Evolutionary conservation across 225 moss, liverwort and hornwort species (phyloP), one percentile per base, ranked within the genome.

Genomic region (Bryoerythrophyllum caledonicum): DNA sequence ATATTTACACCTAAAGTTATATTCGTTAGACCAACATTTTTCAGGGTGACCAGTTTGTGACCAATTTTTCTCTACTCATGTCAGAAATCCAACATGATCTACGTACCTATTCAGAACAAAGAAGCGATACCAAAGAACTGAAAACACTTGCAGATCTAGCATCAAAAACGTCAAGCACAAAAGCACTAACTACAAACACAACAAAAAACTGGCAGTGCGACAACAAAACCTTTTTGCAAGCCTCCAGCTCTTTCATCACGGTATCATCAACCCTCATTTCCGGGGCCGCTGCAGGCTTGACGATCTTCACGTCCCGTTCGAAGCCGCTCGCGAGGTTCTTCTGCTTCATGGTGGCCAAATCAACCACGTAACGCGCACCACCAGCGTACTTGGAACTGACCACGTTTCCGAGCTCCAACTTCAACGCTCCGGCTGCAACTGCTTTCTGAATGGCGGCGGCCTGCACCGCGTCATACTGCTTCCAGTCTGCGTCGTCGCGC

Each of bases 401-500:
- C 13, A 80, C 1, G 0, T 0, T 0, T 20, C 76, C 76, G 38
- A 83, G 64, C 0, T 73, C 13, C 1, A 80, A 63, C 0, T 1
- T 23, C 0, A 7, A 7, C 0, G 17, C 60, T 46, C 52, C 8
- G 3, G 68, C 15, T 2, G 51, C 30, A 4, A 69, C 13, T 0
- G 61, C 76, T 26, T 7, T 9, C 26, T 11, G 16, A 21, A 77
- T 71, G 0, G 53, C 41, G 0, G 53, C 70, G 9, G 61, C 52
- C 15, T 70, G 62, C 1, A 26, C 0, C 27, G n/a, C 21, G 30
- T 63, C 43, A 2, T 77, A 70, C n/a, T 5, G 25, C 53, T 77
- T 71, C 70, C 77, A 77, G 41, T 55, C 41, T 12, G 63, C 54
- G 11, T 77, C 63, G 25, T 77, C 70, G 1, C 63, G 77, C 77